Evolutionary conservation across 179 eudicot species (phyloP), one percentile per base, ranked within the genome.

Genomic region (Silene vulgaris): DNA sequence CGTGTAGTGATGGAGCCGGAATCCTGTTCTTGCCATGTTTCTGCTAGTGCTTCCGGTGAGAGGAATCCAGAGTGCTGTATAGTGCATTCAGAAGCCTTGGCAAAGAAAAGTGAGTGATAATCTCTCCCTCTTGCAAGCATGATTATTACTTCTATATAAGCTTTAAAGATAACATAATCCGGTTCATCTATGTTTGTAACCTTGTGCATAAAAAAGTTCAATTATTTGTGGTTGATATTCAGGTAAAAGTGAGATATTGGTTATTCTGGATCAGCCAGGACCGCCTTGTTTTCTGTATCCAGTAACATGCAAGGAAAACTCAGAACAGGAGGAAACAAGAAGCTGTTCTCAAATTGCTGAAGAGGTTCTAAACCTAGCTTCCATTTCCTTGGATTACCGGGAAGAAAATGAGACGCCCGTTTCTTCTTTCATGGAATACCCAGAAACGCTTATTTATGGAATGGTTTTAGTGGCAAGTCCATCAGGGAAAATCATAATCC

Each of bases 401-500:
- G 74, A 50, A 52, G 67, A 69, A 23, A 1, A 8, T 12, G 75
- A 62, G 66, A 23, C 9, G 23, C n/a, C 60, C 1, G 59, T 70
- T 37, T 80, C 81, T 50, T 69, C 74, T 70, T 17, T 75, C 50
- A 80, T 80, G 82, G 76, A 75, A 29, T 35, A 4, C 17, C 82
- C 82, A 21, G 57, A 71, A 69, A 71, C 64, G 62, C 71, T 71
- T 54, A 71, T 26, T 21, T 30, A 72, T 61, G 82, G 76, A 43
- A 8, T 63, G 21, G 37, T 80, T 71, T 23, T 80, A 54, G 50
- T 80, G n/a, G 79, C 57, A 3, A 75, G 75, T 30, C 62, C 60
- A 2, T 75, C 76, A 28, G 82, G 82, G 11, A 48, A 71, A 64
- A 71, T 71, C 37, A 1, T 63, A 20, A 63, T 75, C 4, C 16